A percentile compares a stretch with the other conserved stretches of the same genome.
These are phyloP conservation scores for Cordyceps militaris DNA, from an alignment of 2,329 filamentous ascomycete species.

Conservation along the genomic window DNA sequence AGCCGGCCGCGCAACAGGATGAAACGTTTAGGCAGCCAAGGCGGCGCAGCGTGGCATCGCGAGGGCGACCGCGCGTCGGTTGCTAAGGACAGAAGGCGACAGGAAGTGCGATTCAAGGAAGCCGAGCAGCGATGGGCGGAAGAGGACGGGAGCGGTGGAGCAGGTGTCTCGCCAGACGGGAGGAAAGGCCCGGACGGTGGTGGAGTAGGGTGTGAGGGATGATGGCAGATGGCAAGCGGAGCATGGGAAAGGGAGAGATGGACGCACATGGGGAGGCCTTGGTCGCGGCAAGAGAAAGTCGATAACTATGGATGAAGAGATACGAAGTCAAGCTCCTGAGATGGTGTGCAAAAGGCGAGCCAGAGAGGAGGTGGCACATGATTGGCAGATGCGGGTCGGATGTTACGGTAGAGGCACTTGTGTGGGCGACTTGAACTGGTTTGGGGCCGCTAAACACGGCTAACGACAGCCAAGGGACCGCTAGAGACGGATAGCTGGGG, in stretches of 20 bases:
- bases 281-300: background rate
- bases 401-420: conserved; percentile 2
- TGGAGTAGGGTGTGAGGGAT: conserved; percentile 2
- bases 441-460: background rate
- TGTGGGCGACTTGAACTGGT: background rate
- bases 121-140: background rate
- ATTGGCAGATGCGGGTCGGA: conserved; percentile 14
- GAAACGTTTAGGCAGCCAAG: background rate
- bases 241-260: background rate
- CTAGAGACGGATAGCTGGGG: background rate
- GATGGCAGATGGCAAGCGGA: conserved; percentile 1
- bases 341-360: conserved; percentile 7
- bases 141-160: conserved; percentile 6
- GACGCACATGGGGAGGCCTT: background rate
- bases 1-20: conserved; percentile 3
- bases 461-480: background rate
- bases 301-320: conserved; percentile 2
- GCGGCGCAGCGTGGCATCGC: background rate
- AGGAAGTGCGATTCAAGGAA: background rate
- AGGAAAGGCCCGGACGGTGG: conserved; percentile 3
- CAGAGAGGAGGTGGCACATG: conserved; percentile 13
- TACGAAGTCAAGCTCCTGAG: background rate
- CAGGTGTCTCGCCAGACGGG: background rate
- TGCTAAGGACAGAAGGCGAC: background rate
- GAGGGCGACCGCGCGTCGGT: conserved; percentile 4